A percentile compares a stretch with the other conserved stretches of the same genome.
Conservation (phyloP, 2,329 filamentous ascomycete genomes). For the Teratosphaeria viscida region DNA sequence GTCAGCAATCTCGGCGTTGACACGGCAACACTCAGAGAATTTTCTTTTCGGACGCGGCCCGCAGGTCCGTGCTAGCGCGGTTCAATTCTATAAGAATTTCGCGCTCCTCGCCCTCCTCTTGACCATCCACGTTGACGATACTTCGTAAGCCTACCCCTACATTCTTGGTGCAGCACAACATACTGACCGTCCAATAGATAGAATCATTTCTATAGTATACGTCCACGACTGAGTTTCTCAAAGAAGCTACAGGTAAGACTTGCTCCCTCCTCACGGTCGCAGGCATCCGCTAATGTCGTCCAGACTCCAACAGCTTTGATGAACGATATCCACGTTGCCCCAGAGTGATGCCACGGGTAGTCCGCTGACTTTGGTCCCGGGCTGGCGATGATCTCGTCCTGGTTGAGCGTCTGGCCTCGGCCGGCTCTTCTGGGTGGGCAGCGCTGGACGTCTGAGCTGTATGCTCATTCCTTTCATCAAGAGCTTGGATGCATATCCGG, state of each 20-base stretch:
- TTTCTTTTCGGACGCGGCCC: background rate
- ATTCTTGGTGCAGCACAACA: background rate
- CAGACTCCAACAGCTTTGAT: slow-evolving; percentile 27
- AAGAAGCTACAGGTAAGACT: slow-evolving; percentile 1
- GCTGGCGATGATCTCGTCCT: slow-evolving; percentile 27
- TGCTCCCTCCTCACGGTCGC: background rate
- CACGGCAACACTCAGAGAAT: background rate
- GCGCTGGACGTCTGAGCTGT: slow-evolving; percentile 26
- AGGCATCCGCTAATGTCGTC: background rate
- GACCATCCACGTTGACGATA: background rate
- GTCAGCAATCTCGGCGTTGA: background rate
- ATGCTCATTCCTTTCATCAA: slow-evolving; percentile 21
- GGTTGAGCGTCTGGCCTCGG: slow-evolving; percentile 23
- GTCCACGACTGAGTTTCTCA: slow-evolving; percentile 6
- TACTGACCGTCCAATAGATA: background rate
- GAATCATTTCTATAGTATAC: slow-evolving; percentile 7
- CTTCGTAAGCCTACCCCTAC: background rate
- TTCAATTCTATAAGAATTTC: background rate
- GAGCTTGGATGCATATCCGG: slow-evolving; percentile 11
- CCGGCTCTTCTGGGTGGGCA: slow-evolving; percentile 22
- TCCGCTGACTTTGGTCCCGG: slow-evolving; percentile 6
- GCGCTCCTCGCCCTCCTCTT: background rate
- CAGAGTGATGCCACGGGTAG: slow-evolving; percentile 24
- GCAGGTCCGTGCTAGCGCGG: background rate
- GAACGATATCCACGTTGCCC: slow-evolving; percentile 23